These are phyloP conservation scores for Mentha longifolia DNA, from an alignment of 257 asterid species.

Conservation along the genomic window DNA sequence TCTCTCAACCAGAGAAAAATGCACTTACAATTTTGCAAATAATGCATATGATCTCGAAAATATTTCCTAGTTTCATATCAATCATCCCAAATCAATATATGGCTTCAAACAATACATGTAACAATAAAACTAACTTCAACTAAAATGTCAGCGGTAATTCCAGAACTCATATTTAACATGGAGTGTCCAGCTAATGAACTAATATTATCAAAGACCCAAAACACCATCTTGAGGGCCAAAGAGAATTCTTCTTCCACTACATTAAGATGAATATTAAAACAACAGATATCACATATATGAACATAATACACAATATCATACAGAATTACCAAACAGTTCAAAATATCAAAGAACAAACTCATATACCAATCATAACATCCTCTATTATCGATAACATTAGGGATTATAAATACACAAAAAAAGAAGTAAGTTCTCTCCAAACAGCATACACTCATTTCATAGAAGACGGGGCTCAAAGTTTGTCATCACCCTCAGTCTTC, in stretches of 20 bases:
- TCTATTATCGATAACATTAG: slow-evolving; percentile 49
- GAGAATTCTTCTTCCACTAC: not conserved
- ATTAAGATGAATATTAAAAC: not conserved
- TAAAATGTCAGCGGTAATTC: not conserved
- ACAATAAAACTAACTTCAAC: too few relatives aligned
- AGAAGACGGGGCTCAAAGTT: slow-evolving; percentile 36
- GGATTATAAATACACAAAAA: slow-evolving; percentile 43
- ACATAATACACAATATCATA: not conserved
- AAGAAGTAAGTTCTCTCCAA: slow-evolving; percentile 40
- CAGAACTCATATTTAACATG: not conserved
- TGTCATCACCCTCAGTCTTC: slow-evolving; percentile 33
- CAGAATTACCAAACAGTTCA: slow-evolving; percentile 22
- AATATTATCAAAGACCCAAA: not conserved
- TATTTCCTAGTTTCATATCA: not conserved
- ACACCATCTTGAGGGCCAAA: too few relatives aligned
- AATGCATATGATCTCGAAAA: slow-evolving; percentile 4
- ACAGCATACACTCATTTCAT: slow-evolving; percentile 44
- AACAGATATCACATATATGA: slow-evolving; percentile 12
- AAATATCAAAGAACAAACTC: slow-evolving; percentile 19
- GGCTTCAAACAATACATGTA: not conserved
- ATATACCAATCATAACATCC: slow-evolving; percentile 38
- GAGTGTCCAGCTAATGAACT: not conserved
- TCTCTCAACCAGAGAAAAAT: not conserved
- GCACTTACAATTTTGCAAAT: not conserved
- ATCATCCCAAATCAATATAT: not conserved